Base-by-base conservation (phyloP, 2,329 filamentous ascomycete genomes). In the Chaetomiaceae sp. region DNA sequence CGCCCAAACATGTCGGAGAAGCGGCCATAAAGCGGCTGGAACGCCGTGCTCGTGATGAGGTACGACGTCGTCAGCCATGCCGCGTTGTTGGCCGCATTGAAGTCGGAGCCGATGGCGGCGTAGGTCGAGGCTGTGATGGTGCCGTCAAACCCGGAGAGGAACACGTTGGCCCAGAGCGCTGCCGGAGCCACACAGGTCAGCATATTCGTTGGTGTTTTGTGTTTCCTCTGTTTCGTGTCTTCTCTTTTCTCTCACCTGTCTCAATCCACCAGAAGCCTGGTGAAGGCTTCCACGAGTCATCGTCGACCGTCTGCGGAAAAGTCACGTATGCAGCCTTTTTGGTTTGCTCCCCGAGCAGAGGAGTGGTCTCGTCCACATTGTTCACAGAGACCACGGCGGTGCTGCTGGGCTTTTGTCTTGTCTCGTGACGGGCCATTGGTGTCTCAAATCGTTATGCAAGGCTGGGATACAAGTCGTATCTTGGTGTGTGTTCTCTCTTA, bases 21-120 rank as follows among this genome's bases (percentile, higher is more conserved):
- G 1, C 84, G 76, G 1, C 83, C 84, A 56, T 85, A 86, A 0
- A 88, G 70, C 0, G 84, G 84, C 59, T 87, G 81, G 43, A 87
- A 83, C 1, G 83, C 81, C 1, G 84, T 86, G 6, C 76, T 81
- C 0, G 83, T 86, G 47, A 88, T 69, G 18, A 88, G 70, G 57
- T 87, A 88, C 0, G 82, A 78, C 0, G 84, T 88, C 1, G 83
- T 85, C 18, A 88, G 67, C 84, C 84, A 88, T 0, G 83, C 86
- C 1, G 84, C 83, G 10, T 79, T 78, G 58, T 88, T 86, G 10
- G 83, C 81, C 3, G 83, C 77, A 52, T 79, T 71, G 58, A 88
- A 88, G 55, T 86, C 77, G n/a, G 83, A 86, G 37, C 81, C 84
- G 53, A 88, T 86, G 43, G 85, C 78, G 3, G 82, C 81, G 59